Evolutionary conservation across 2,329 filamentous ascomycete genomes (phyloP).

Genomic region (Microdochium bolleyi): DNA sequence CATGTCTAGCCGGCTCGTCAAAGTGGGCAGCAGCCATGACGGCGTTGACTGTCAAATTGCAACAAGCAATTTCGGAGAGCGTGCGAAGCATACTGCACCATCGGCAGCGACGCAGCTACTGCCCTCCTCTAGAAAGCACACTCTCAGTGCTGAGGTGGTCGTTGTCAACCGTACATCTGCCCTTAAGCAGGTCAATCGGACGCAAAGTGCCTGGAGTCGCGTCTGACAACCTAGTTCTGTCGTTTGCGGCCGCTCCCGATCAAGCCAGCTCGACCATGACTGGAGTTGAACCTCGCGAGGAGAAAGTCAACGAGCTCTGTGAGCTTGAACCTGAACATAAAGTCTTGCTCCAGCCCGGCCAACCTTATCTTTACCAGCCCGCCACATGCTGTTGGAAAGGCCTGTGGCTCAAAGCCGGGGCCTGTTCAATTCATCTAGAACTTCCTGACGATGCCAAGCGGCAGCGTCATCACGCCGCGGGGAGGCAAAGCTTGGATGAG

Average conservation of each 20-base stretch:
- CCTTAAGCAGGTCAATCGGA: neutral
- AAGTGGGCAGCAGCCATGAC: neutral
- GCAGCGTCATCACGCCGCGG: neutral
- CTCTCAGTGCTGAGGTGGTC: neutral
- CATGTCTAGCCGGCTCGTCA: slow-evolving; percentile 8
- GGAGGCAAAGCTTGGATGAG: neutral
- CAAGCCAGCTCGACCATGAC: neutral
- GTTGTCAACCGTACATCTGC: neutral
- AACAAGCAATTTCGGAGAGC: neutral
- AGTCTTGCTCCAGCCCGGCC: neutral
- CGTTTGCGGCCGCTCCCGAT: neutral
- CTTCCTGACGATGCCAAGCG: neutral
- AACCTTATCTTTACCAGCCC: neutral
- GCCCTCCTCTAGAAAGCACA: neutral
- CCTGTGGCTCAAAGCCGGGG: neutral
- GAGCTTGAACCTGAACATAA: neutral
- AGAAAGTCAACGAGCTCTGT: neutral
- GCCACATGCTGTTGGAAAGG: neutral
- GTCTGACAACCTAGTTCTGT: neutral
- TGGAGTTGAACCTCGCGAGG: neutral
- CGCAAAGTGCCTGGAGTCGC: neutral
- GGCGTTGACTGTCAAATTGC: neutral
- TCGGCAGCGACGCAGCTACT: neutral
- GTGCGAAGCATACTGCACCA: neutral
- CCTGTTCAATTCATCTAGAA: neutral